These are phyloP conservation scores for Epichloe coenophiala DNA, from an alignment of 2,329 filamentous ascomycete genomes.

Conservation along the genomic window DNA sequence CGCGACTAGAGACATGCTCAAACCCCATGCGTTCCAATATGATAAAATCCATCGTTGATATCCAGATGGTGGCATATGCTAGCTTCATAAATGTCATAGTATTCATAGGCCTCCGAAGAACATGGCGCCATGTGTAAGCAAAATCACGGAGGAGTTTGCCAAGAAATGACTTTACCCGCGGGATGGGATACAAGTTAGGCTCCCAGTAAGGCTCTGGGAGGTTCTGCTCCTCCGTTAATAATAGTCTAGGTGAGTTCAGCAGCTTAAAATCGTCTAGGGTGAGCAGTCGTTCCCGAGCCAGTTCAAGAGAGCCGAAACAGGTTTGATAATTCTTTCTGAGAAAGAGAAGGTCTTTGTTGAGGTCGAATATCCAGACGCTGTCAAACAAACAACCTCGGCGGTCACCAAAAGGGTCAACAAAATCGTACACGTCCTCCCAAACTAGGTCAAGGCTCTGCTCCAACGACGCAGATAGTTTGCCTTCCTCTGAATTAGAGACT, in stretches of 20 bases:
- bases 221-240: neutral
- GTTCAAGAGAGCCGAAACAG: conserved; percentile 1
- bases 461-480: neutral
- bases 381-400: conserved; percentile 7
- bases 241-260: neutral
- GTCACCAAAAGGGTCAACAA: conserved; percentile 12
- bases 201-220: conserved; percentile 8
- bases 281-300: conserved; percentile 6
- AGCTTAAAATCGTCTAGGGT: conserved; percentile 8
- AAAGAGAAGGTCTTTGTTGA: conserved; percentile 7
- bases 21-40: conserved; percentile 6
- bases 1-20: conserved; percentile 6
- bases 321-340: conserved; percentile 7
- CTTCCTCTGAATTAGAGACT: neutral
- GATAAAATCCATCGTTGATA: conserved; percentile 8
- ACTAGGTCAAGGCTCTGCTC: conserved; percentile 3
- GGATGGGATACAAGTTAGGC: conserved; percentile 1
- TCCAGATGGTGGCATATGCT: conserved; percentile 9
- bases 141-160: conserved; percentile 9
- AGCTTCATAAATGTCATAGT: conserved; percentile 8
- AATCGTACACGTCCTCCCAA: conserved; percentile 9
- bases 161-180: conserved; percentile 6
- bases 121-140: conserved; percentile 10
- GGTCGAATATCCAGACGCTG: conserved; percentile 11
- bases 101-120: conserved; percentile 9